These are phyloP conservation scores for Umbellularia californica DNA, from an alignment of 164 flowering plant species.

Conservation along the genomic window DNA sequence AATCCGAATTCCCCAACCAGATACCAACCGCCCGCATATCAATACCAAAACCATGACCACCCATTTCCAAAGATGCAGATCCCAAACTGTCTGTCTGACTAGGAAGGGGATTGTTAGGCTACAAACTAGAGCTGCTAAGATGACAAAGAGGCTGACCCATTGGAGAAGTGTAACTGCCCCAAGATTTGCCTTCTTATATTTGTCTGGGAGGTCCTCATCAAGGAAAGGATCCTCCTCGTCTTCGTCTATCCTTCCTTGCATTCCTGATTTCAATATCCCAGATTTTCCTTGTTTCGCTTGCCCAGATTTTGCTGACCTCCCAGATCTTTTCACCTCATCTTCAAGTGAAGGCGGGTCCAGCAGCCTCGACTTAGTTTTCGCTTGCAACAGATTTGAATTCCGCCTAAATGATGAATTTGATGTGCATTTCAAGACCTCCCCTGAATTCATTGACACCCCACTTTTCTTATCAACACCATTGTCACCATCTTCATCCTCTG, in stretches of 20 bases:
- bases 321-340: slow-evolving; percentile 13
- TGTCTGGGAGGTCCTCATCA: slow-evolving; percentile 47
- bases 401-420: slow-evolving; percentile 24
- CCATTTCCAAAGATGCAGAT: slow-evolving; percentile 72
- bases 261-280: slow-evolving; percentile 22
- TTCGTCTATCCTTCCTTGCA: slow-evolving; percentile 10
- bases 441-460: background rate
- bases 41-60: slow-evolving; percentile 45
- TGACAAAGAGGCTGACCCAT: slow-evolving; percentile 42
- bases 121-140: slow-evolving; percentile 35
- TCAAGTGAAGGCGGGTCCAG: slow-evolving; percentile 26
- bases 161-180: slow-evolving; percentile 31
- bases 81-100: slow-evolving; percentile 29
- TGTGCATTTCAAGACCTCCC: slow-evolving; percentile 18
- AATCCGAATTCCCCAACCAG: slow-evolving; percentile 60
- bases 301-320: slow-evolving; percentile 5
- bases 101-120: slow-evolving; percentile 29
- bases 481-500: background rate
- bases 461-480: background rate
- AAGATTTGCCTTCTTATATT: slow-evolving; percentile 28
- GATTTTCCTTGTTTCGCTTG: slow-evolving; percentile 17
- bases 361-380: slow-evolving; percentile 44
- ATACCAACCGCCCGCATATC: slow-evolving; percentile 60
- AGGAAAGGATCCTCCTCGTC: slow-evolving; percentile 46
- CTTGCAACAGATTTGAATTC: slow-evolving; percentile 24